Percentiles rank a stretch among this genome's conserved stretches.
phyloP scores from a whole-genome alignment of 805 yeast species.

The Yarrowia sp. region DNA sequence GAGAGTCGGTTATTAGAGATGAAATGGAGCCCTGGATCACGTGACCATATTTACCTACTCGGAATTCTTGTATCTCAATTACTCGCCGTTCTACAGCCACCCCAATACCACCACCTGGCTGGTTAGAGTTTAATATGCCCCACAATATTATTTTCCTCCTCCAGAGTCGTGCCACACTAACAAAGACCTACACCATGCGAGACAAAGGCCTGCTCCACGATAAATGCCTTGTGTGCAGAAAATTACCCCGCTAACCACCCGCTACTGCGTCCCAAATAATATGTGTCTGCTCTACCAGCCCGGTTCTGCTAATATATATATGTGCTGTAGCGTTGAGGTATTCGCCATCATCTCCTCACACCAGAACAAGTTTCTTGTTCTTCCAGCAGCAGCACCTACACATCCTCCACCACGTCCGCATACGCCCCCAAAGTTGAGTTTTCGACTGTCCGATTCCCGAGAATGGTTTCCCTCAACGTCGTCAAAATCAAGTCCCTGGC shows the following conservation, averaged over 20 bases:
- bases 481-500: slow-evolving; percentile 32
- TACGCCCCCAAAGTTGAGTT: neutral
- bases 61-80: neutral
- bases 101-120: neutral
- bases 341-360: neutral
- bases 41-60: neutral
- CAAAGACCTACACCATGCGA: neutral
- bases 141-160: neutral
- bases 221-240: neutral
- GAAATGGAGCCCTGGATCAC: neutral
- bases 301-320: neutral
- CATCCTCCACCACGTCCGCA: neutral
- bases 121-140: neutral
- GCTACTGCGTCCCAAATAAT: neutral
- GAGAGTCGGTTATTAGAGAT: neutral
- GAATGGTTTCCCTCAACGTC: slow-evolving; percentile 9
- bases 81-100: neutral
- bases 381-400: neutral
- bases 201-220: neutral
- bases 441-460: neutral
- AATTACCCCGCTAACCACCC: neutral
- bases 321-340: neutral
- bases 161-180: neutral
- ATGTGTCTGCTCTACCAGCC: neutral
- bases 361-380: neutral